Base-by-base conservation (phyloP, 1,284 basidiomycete species). In the Megacollybia platyphylla region DNA sequence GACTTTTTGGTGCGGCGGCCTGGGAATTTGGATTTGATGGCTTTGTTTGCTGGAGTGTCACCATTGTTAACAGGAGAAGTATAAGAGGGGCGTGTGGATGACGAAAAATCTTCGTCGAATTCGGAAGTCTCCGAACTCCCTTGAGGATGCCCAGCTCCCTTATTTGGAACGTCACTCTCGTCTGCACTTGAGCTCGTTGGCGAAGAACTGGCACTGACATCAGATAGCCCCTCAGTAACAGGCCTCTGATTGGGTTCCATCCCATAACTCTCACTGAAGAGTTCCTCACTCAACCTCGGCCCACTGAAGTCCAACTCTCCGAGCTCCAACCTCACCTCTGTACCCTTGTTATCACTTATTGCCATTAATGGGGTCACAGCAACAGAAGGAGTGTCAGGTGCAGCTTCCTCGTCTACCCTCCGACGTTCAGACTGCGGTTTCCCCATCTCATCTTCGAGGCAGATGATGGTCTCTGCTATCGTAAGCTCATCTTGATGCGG, bases 391-490 rank as follows among this genome's bases (percentile, higher is more conserved):
- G 63, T 63, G 5, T 55, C 55, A 8, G 24, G 36, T 11, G 52
- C 56, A 15, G 71, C 69, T 11, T 63, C 63, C 2, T 61, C 61
- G 32, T 71, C 61, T 20, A 82, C 50, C 13, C 73, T 63, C 52
- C 76, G 76, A 64, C 79, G 83, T 64, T 93, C 81, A 34, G 71
- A 74, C 17, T 63, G 61, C 0, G 86, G 79, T 43, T 85, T 72
- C 42, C 73, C 73, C 4, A 94, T 69, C 58, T 91, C 87, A 15
- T 68, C 70, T 60, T 97, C 92, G 15, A 89, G 68, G 53, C 84
- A 89, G 46, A 71, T 69, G 13, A 94, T 79, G 0, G 78, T 73
- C 60, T 98, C 80, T 36, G 87, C 79, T 24, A 87, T 62, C 0
- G 81, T 85, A 36, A 98, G 63, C 52, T 87, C 81, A 48, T 84